Evolutionary conservation across 2,329 filamentous ascomycete species (phyloP).

Genomic region (Aspergillus sp.): DNA sequence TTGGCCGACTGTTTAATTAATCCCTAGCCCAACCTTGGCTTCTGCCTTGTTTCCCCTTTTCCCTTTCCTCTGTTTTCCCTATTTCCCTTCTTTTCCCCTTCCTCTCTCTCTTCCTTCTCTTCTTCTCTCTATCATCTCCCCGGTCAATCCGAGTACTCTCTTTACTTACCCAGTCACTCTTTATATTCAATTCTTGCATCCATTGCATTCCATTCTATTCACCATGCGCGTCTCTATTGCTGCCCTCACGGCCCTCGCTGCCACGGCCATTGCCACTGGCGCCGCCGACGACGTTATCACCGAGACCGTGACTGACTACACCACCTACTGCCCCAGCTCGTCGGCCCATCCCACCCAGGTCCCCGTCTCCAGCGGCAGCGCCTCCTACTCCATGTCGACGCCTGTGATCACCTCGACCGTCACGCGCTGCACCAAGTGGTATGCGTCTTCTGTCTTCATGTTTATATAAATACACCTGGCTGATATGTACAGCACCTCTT

Average conservation of each 20-base stretch:
- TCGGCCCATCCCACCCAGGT: constrained; percentile 56
- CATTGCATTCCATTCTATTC: constrained; percentile 13
- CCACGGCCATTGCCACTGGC: constrained; percentile 25
- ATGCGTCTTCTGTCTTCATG: constrained; percentile 9
- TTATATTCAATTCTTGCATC: constrained; percentile 6
- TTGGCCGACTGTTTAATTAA: too few relatives aligned
- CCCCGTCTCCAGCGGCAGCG: constrained; percentile 60
- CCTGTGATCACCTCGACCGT: constrained; percentile 47
- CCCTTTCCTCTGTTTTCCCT: constrained; percentile 7
- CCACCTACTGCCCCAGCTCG: constrained; percentile 62
- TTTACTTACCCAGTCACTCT: constrained; percentile 12
- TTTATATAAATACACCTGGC: constrained; percentile 3
- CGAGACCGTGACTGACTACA: constrained; percentile 56
- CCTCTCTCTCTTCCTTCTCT: constrained; percentile 1
- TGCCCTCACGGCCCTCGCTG: constrained; percentile 29
- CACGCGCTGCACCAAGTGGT: constrained; percentile 35
- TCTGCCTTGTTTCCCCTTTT: constrained; percentile 2
- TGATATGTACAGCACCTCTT: constrained; percentile 10
- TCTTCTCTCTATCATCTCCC: neutral
- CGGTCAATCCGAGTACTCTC: constrained; percentile 20
- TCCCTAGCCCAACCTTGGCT: constrained; percentile 32
- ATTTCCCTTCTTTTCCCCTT: constrained; percentile 12
- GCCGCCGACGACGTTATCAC: constrained; percentile 40
- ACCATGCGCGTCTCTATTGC: constrained; percentile 44
- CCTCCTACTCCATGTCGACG: constrained; percentile 53